Base-by-base conservation (phyloP, 495 filamentous ascomycete species). In the Usnea hakonensis region DNA sequence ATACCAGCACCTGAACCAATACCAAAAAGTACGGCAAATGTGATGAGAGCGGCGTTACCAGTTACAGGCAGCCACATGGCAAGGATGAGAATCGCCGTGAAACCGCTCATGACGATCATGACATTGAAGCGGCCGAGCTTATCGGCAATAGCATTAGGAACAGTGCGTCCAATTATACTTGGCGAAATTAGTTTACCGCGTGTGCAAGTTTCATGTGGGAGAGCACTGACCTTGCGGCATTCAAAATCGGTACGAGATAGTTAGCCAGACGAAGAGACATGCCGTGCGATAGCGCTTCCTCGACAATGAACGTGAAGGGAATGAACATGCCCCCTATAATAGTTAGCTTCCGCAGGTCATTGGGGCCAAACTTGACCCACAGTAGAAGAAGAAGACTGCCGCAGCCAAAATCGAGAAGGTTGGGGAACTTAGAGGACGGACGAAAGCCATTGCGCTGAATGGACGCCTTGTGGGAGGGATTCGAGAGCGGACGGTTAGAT, bases 401-500 rank as follows among this genome's bases (percentile, higher is more conserved):
- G 70, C 54, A 6, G 85, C 80, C 17, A 85, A 79, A 0, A 87
- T 67, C 0, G 73, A 56, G 69, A 85, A 88, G 0, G 74, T 70
- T 0, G 76, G 69, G 62, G 88, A 84, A 23, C 68, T 74, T 53
- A 90, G 78, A 1, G 83, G 84, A 5, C 71, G 66, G n/a, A 83
- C 30, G 58, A 70, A 71, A 13, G 64, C 64, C 41, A 66, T 30
- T 1, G 61, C 41, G 3, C 57, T 65, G 56, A 73, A 65, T 8
- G 63, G 65, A 21, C 16, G 62, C 52, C 23, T 59, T 13, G 72
- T 72, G 11, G 83, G 82, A 8, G 80, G 78, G 6, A 88, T 71
- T 26, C 84, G 78, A 5, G 82, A 81, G 62, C 77, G 80, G 41
- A 88, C 74, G 1, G 83, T 81, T 40, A 84, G 58, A 67, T 79